Percentiles rank a stretch among this genome's conserved stretches.
These are phyloP conservation scores for Penicillium hesseltinei DNA, from an alignment of 2,329 filamentous ascomycete species.

Conservation along the genomic window DNA sequence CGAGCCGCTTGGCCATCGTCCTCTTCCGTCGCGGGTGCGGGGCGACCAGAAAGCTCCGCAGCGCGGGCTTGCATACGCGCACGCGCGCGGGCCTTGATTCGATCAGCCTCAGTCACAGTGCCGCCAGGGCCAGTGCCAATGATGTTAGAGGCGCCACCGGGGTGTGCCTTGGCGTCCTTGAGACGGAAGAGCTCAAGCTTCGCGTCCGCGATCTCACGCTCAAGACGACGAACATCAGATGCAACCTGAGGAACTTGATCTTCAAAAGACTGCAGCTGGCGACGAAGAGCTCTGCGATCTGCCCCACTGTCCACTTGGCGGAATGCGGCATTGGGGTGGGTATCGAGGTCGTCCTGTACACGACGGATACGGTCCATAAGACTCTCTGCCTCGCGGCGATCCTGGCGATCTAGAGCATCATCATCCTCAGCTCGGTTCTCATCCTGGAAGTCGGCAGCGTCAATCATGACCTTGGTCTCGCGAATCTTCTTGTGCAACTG, in stretches of 20 bases:
- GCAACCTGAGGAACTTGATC: constrained; percentile 90
- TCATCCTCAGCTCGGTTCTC: constrained; percentile 88
- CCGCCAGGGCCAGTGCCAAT: constrained; percentile 92
- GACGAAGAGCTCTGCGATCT: constrained; percentile 79
- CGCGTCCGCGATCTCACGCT: constrained; percentile 89
- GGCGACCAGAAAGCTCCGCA: constrained; percentile 84
- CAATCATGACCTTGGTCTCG: constrained; percentile 89
- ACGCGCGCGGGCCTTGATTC: constrained; percentile 89
- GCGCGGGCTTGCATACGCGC: constrained; percentile 99
- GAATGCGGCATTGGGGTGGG: constrained; percentile 74
- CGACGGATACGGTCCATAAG: constrained; percentile 88
- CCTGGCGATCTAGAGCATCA: constrained; percentile 83
- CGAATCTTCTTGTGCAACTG: constrained; percentile 89
- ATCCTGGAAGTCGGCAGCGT: constrained; percentile 95
- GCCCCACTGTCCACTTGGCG: constrained; percentile 77
- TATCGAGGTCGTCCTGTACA: constrained; percentile 91
- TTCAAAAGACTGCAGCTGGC: constrained; percentile 82
- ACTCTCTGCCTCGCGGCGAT: constrained; percentile 89
- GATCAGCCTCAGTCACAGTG: constrained; percentile 84
- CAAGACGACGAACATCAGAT: constrained; percentile 84
- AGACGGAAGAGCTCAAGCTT: constrained; percentile 89
- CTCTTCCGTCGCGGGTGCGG: constrained; percentile 62
- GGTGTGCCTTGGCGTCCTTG: constrained; percentile 88
- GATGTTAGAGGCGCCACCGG: constrained; percentile 73
- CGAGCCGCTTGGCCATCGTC: constrained; percentile 78